Conservation (phyloP, 2,329 filamentous ascomycete genomes). For the Orbilia brochopaga region DNA sequence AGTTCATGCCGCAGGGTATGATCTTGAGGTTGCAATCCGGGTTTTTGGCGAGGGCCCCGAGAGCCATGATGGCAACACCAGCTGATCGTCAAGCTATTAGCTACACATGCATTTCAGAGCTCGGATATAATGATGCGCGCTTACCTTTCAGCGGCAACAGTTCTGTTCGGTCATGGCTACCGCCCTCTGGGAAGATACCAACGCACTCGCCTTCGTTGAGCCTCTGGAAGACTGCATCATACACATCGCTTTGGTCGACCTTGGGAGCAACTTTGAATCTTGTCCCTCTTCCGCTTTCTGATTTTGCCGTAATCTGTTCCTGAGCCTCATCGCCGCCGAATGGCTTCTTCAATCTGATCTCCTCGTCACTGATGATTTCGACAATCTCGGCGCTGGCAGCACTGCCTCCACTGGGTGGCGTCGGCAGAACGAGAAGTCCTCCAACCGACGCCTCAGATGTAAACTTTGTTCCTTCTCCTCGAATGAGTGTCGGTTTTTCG, state of each 20-base stretch:
- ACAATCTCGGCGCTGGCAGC: constrained; percentile 83
- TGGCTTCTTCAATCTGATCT: constrained; percentile 83
- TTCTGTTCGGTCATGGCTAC: constrained; percentile 92
- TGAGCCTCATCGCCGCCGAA: constrained; percentile 79
- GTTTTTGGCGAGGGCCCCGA: constrained; percentile 83
- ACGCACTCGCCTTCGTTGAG: constrained; percentile 84
- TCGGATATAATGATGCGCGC: constrained; percentile 17
- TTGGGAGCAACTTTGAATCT: constrained; percentile 89
- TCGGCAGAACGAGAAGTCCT: constrained; percentile 85
- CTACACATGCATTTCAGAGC: not conserved
- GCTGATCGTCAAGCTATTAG: constrained; percentile 61
- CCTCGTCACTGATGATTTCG: constrained; percentile 78
- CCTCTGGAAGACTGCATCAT: constrained; percentile 87
- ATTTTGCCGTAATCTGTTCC: constrained; percentile 79
- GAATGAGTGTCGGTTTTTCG: constrained; percentile 79
- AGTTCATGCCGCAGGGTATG: constrained; percentile 98
- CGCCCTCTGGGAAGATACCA: constrained; percentile 95
- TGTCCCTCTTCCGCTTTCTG: constrained; percentile 74
- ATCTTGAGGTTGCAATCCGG: constrained; percentile 90
- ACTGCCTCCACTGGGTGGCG: constrained; percentile 64
- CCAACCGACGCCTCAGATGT: constrained; percentile 75
- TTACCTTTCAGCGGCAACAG: constrained; percentile 81
- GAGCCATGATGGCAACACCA: constrained; percentile 95
- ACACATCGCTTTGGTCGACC: constrained; percentile 91
- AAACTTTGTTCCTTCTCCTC: constrained; percentile 82